Evolutionary conservation across 345 rosid genomes (phyloP), one percentile per base, ranked within the genome.

Genomic region (Garcia nutans): DNA sequence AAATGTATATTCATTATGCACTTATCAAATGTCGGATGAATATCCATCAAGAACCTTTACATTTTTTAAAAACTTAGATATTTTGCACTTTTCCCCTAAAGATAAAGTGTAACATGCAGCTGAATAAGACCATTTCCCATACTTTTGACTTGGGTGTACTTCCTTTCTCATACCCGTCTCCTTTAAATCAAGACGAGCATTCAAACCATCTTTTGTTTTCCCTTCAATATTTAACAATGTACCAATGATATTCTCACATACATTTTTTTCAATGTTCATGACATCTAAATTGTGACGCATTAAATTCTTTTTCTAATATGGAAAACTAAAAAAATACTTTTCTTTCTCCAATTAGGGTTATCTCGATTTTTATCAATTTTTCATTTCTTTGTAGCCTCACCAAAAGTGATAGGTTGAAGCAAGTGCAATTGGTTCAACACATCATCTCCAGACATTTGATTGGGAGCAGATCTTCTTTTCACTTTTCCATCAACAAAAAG

Each of bases 251-350:
- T 61, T 82, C 7, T 74, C 74, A 41, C 45, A 81, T 0, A 82
- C 1, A 26, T 65, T 77, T 23, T 77, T 81, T 24, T 73, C 76
- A 22, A 70, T 55, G 12, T 80, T 73, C 49, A 76, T 76, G 0
- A n/a, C 73, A 66, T 80, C 68, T 4, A 74, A 59, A 17, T 57
- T 60, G 12, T 54, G 71, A 1, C 37, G 19, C 0, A 74, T 5
- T 0, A 10, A 31, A 31, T 62, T 64, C 19, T 2, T 23, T 20
- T 45, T 33, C 71, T 37, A 57, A 56, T 71, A 71, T 0, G 28
- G 50, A 9, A 71, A 11, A 16, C 33, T 15, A 71, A 17, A 71
- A 57, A 49, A 65, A 64, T 62, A 6, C 50, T 74, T 24, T 65
- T 64, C 2, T 74, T 74, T 6, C 23, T 52, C 77, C 63, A 45